phyloP scores from a whole-genome alignment of 345 rosid species.

The Crucihimalaya himalaica region DNA sequence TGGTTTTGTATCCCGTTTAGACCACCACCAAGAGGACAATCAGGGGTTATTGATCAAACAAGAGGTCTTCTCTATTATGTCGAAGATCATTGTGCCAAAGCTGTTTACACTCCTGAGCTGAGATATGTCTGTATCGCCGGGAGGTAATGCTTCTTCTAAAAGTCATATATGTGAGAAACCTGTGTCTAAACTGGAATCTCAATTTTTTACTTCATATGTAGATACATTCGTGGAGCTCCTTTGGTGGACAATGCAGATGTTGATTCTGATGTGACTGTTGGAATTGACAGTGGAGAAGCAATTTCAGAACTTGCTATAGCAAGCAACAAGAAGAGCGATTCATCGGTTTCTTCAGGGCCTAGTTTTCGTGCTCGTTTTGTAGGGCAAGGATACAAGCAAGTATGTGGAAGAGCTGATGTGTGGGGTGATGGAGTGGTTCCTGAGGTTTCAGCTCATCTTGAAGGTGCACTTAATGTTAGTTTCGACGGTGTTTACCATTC shows the following conservation, averaged over 20 bases:
- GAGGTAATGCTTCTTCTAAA: conserved; percentile 49
- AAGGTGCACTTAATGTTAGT: conserved; percentile 79
- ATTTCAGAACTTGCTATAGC: conserved; percentile 50
- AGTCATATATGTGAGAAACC: neutral
- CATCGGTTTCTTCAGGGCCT: conserved; percentile 22
- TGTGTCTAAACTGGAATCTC: conserved; percentile 8
- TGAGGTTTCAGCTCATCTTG: conserved; percentile 78
- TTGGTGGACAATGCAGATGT: conserved; percentile 49
- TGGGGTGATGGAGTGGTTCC: conserved; percentile 99
- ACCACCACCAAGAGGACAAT: conserved; percentile 80
- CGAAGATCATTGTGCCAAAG: conserved; percentile 67
- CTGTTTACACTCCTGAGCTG: conserved; percentile 70
- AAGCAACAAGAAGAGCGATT: conserved; percentile 35
- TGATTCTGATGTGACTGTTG: conserved; percentile 45
- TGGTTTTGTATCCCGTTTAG: conserved; percentile 45
- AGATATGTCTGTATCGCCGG: conserved; percentile 91
- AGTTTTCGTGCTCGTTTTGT: conserved; percentile 72
- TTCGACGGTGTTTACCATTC: conserved; percentile 87
- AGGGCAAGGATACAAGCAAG: conserved; percentile 99
- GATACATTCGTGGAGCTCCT: conserved; percentile 77
- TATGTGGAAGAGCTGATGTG: conserved; percentile 84
- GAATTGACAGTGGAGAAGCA: conserved; percentile 43
- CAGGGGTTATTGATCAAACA: conserved; percentile 91
- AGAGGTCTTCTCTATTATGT: conserved; percentile 86
- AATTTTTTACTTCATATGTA: conserved; percentile 32